phyloP scores from a whole-genome alignment of 1,284 basidiomycete species.

The Athelia psychrophila region DNA sequence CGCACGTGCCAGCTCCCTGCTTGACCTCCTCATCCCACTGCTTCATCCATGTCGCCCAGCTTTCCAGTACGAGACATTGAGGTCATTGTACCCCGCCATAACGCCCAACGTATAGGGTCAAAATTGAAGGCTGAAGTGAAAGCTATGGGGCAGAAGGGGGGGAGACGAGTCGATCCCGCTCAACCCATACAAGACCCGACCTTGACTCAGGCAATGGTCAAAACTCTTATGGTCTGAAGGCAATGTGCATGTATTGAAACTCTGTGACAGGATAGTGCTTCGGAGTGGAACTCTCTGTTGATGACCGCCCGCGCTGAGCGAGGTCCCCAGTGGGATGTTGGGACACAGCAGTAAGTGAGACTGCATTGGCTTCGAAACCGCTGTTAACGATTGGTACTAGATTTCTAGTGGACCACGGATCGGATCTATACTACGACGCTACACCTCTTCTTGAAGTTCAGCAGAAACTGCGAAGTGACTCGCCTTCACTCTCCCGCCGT shows the following conservation, averaged over 20 bases:
- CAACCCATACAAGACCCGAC: conserved; percentile 59
- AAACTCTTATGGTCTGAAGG: conserved; percentile 20
- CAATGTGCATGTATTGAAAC: not conserved
- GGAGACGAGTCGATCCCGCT: conserved; percentile 50
- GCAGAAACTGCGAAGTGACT: conserved; percentile 19
- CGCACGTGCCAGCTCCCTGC: not conserved
- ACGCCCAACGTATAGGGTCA: conserved; percentile 65
- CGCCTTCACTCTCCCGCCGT: conserved; percentile 10
- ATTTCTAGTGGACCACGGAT: conserved; percentile 63
- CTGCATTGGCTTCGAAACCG: not conserved
- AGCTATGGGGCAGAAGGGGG: conserved; percentile 45
- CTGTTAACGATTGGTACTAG: conserved; percentile 29
- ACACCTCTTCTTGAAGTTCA: conserved; percentile 40
- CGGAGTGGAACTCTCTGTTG: conserved; percentile 80
- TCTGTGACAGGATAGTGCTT: conserved; percentile 64
- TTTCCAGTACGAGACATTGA: conserved; percentile 50
- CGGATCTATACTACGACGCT: conserved; percentile 65
- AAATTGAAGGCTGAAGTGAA: conserved; percentile 60
- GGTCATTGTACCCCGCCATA: conserved; percentile 69
- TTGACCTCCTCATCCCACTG: too few species aligned
- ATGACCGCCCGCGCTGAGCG: conserved; percentile 73
- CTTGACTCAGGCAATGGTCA: conserved; percentile 58
- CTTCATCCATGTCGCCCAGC: conserved; percentile 50
- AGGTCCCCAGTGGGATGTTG: conserved; percentile 83
- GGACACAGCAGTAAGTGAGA: conserved; percentile 68